phyloP scores from a whole-genome alignment of 768 basidiomycete genomes.

The Mycena vulgaris region DNA sequence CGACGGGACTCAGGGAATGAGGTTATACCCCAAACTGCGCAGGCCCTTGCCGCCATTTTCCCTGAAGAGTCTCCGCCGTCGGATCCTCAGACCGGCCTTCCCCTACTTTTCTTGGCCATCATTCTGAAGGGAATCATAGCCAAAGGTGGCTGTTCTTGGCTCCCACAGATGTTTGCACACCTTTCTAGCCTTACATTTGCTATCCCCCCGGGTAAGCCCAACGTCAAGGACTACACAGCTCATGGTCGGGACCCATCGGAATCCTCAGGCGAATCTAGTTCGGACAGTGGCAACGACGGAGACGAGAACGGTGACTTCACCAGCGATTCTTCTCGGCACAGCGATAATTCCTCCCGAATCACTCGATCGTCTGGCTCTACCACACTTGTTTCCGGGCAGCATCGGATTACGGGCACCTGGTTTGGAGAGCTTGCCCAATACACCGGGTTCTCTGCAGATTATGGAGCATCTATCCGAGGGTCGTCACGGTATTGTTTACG shows the following conservation, averaged over 20 bases:
- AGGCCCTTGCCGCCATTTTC: neutral
- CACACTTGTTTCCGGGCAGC: neutral
- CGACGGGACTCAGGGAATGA: slow-evolving; percentile 6
- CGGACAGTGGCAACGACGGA: neutral
- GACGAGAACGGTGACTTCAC: neutral
- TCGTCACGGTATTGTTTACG: slow-evolving; percentile 11
- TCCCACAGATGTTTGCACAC: neutral
- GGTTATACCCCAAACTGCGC: neutral
- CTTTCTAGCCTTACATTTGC: neutral
- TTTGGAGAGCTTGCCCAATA: neutral
- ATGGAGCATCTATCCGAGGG: neutral
- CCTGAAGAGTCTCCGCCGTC: neutral
- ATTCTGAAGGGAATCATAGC: neutral
- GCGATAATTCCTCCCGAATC: neutral
- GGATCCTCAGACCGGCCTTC: slow-evolving; percentile 6
- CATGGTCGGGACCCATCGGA: slow-evolving; percentile 16
- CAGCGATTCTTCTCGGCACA: neutral
- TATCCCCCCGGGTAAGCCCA: neutral
- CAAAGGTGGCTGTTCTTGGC: neutral
- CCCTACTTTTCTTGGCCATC: slow-evolving; percentile 21
- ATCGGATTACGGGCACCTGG: neutral
- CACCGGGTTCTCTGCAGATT: neutral
- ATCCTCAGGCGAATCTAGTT: neutral
- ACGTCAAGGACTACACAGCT: neutral
- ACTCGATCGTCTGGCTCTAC: neutral